Conservation (phyloP, 768 basidiomycete genomes). For the Suillus subaureus region DNA sequence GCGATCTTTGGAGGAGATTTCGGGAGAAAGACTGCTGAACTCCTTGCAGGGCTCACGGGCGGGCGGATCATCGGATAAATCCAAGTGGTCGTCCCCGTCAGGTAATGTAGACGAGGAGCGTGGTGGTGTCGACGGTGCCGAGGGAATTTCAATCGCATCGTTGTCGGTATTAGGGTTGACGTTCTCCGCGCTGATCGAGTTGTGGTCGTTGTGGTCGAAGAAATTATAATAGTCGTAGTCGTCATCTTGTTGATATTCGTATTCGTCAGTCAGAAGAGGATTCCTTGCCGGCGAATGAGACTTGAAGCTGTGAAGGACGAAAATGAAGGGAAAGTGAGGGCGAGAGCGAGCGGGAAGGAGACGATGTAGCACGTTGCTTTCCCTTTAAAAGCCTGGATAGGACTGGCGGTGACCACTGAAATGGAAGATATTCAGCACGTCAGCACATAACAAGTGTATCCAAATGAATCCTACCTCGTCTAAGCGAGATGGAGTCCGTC, state of each 20-base stretch:
- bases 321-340: constrained; percentile 13
- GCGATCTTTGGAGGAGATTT: constrained; percentile 33
- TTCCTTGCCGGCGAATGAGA: background rate
- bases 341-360: constrained; percentile 12
- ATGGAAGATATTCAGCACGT: background rate
- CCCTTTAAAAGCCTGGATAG: constrained; percentile 3
- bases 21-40: constrained; percentile 12
- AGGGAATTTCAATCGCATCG: constrained; percentile 17
- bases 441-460: background rate
- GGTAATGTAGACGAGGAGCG: constrained; percentile 10
- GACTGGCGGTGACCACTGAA: background rate
- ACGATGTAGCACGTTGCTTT: background rate
- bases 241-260: constrained; percentile 18
- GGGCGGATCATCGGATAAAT: constrained; percentile 4
- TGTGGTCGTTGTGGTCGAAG: background rate
- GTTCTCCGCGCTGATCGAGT: background rate
- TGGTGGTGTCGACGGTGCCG: constrained; percentile 15
- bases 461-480: background rate
- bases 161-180: background rate
- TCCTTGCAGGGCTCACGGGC: constrained; percentile 5
- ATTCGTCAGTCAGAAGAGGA: background rate
- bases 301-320: constrained; percentile 8
- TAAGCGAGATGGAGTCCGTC: background rate
- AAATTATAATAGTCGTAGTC: constrained; percentile 18
- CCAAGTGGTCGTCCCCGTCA: constrained; percentile 13